A percentile compares a stretch with the other conserved stretches of the same genome.
phyloP scores from a whole-genome alignment of 345 rosid species.

The Citrus hindsii region DNA sequence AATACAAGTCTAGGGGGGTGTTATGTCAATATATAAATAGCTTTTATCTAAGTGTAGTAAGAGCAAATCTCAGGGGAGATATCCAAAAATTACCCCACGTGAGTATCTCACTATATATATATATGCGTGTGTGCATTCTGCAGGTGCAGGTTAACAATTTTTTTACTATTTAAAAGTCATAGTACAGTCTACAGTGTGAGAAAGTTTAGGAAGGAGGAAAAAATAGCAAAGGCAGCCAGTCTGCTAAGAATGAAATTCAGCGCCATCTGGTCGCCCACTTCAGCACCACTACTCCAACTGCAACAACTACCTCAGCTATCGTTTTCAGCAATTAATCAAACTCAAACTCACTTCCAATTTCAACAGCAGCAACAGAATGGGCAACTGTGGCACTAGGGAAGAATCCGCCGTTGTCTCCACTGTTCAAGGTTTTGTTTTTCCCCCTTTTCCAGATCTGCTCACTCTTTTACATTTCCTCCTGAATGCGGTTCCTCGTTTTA shows the following conservation, averaged over 20 bases:
- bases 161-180: neutral
- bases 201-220: neutral
- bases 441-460: constrained; percentile 16
- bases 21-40: too few species aligned
- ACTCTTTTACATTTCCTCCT: neutral
- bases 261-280: neutral
- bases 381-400: constrained; percentile 96
- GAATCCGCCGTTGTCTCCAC: constrained; percentile 80
- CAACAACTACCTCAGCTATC: neutral
- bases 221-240: neutral
- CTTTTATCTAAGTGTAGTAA: too few species aligned
- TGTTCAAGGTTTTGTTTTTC: constrained; percentile 56
- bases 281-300: neutral
- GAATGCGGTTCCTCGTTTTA: neutral
- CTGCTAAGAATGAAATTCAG: constrained; percentile 22
- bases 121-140: neutral
- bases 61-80: too few species aligned
- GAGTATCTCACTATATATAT: too few species aligned
- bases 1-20: too few species aligned
- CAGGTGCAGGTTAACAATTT: neutral
- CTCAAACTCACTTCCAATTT: too few species aligned
- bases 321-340: neutral
- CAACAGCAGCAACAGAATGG: constrained; percentile 39
- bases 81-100: too few species aligned
- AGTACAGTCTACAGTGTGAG: neutral